phyloP scores from a whole-genome alignment of 2,329 filamentous ascomycete genomes.

The Colletotrichum truncatum region DNA sequence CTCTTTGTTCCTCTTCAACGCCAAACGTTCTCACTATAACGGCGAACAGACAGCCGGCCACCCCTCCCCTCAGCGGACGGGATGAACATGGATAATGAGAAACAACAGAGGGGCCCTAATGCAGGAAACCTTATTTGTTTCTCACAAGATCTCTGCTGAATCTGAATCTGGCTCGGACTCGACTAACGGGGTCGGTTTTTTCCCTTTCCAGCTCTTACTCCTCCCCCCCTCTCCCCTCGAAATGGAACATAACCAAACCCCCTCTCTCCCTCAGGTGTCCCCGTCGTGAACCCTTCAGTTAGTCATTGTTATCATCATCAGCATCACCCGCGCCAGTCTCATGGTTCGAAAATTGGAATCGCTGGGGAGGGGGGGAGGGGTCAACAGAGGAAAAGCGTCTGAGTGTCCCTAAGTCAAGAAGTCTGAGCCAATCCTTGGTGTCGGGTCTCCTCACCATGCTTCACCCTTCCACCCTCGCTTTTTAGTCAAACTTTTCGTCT shows the following conservation, averaged over 20 bases:
- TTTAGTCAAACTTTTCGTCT: slow-evolving; percentile 27
- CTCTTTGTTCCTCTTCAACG: not conserved
- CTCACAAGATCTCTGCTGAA: slow-evolving; percentile 17
- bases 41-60: slow-evolving; percentile 23
- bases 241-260: not conserved
- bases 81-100: slow-evolving; percentile 28
- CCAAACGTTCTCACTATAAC: slow-evolving; percentile 5
- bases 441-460: slow-evolving; percentile 19
- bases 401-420: not conserved
- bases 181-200: slow-evolving; percentile 4
- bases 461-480: not conserved
- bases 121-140: slow-evolving; percentile 32
- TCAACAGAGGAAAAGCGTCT: too few relatives aligned
- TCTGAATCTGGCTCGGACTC: slow-evolving; percentile 22
- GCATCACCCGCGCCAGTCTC: not conserved
- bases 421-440: slow-evolving; percentile 12
- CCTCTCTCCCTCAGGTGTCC: slow-evolving; percentile 15
- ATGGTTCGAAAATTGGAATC: too few relatives aligned
- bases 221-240: not conserved
- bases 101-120: slow-evolving; percentile 27
- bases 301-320: too few relatives aligned
- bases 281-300: not conserved
- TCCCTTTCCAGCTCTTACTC: not conserved
- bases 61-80: slow-evolving; percentile 7
- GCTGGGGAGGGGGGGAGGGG: not conserved